Percentiles rank a stretch among this genome's conserved stretches.
phyloP scores from a whole-genome alignment of 2,329 filamentous ascomycete species.

The Verticillium alfalfae region DNA sequence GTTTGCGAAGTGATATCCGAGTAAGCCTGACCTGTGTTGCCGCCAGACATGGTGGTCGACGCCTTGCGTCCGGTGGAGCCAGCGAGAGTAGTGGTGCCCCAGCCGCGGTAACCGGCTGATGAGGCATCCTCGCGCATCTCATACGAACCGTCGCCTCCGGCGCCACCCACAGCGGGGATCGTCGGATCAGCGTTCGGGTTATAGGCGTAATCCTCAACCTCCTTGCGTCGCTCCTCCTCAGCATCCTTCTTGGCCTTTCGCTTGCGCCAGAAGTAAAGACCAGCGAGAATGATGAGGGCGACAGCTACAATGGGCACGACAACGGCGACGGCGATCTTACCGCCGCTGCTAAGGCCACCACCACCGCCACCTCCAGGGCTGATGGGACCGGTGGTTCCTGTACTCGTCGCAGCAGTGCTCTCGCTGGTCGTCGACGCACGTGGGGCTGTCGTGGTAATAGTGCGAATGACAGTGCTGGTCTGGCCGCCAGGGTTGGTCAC shows the following conservation, averaged over 20 bases:
- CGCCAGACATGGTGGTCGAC: conserved; percentile 83
- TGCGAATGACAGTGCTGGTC: conserved; percentile 15
- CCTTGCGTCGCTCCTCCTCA: conserved; percentile 85
- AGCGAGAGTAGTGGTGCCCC: conserved; percentile 71
- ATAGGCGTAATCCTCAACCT: conserved; percentile 95
- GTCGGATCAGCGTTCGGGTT: conserved; percentile 96
- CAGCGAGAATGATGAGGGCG: conserved; percentile 69
- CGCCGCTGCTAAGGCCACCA: conserved; percentile 52
- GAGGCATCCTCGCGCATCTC: conserved; percentile 72
- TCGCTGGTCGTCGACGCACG: conserved; percentile 1
- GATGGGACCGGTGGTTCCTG: conserved; percentile 19
- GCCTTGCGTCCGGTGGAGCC: conserved; percentile 73
- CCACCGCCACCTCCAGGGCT: conserved; percentile 19
- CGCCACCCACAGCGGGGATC: conserved; percentile 46
- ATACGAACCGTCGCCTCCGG: conserved; percentile 46
- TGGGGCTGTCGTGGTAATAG: conserved; percentile 13
- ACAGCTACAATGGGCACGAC: conserved; percentile 90
- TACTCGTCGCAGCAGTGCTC: conserved; percentile 19
- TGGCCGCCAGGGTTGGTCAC: conserved; percentile 6
- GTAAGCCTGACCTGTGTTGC: conserved; percentile 49
- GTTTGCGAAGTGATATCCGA: conserved; percentile 72
- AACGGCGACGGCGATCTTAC: conserved; percentile 85
- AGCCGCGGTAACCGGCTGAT: conserved; percentile 81
- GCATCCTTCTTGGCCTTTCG: conserved; percentile 79
- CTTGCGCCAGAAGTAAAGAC: conserved; percentile 81